Base-by-base conservation (phyloP, 495 filamentous ascomycete genomes). In the Tricharina praecox region DNA sequence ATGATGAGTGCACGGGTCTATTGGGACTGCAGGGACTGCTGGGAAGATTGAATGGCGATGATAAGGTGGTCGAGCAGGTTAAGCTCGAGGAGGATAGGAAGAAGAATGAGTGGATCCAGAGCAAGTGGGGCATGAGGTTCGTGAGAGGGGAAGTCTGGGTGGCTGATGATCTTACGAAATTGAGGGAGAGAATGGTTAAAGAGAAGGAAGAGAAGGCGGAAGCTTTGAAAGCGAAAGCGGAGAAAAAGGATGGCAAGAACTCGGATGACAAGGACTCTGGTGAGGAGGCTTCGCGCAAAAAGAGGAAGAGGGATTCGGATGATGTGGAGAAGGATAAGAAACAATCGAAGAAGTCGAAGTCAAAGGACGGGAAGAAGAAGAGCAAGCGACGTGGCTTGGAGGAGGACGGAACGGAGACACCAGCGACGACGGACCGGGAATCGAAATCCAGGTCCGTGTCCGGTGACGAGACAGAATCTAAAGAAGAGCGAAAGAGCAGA, bases 31-130 rank as follows among this genome's bases (percentile, higher is more conserved):
- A 87, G 57, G 77, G 77, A 48, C 62, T 97, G 1, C 68, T 97
- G 16, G 87, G 90, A 38, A 70, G 88, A 39, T 65, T 97, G 37
- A 97, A 95, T 63, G 88, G 88, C 19, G 75, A 70, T 32, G 81
- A 84, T 48, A 71, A 64, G 21, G 80, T 93, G 55, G 46, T 40
- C 8, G 58, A 52, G 23, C 36, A 49, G 40, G 50, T 54, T 19
- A 67, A 74, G 62, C 66, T 70, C 45, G 69, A 63, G 32, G 66
- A 75, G 51, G 72, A 76, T 19, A 73, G 78, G 50, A 61, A 76
- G 25, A 78, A 77, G 62, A 66, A 79, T 37, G 77, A 72, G 46
- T 64, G 76, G 24, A 85, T 82, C 58, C 67, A 76, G 23, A 72
- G 78, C 49, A 68, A 68, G 59, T 85, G 77, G 10, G 66, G 69